phyloP scores from a whole-genome alignment of 345 rosid genomes.

The Litchi chinensis region DNA sequence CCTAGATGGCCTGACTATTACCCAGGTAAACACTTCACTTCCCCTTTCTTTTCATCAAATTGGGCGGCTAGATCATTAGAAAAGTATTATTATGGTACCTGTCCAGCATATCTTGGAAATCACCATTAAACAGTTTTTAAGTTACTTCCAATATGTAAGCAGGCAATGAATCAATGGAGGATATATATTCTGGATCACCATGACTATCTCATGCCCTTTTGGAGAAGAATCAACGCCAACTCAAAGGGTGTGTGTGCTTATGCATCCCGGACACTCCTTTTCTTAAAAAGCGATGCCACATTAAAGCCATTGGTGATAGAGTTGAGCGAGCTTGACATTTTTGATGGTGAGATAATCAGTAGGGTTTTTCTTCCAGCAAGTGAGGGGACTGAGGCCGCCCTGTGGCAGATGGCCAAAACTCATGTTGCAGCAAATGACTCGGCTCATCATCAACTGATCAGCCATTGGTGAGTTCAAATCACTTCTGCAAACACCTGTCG shows the following conservation, averaged over 20 bases:
- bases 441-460: conserved; percentile 59
- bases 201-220: conserved; percentile 58
- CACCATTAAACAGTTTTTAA: background rate
- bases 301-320: conserved; percentile 61
- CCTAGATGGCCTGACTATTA: conserved; percentile 50
- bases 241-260: conserved; percentile 46
- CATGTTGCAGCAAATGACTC: conserved; percentile 69
- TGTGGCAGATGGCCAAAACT: conserved; percentile 65
- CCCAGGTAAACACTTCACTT: conserved; percentile 27
- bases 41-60: background rate
- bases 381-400: conserved; percentile 50
- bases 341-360: background rate
- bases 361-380: conserved; percentile 45
- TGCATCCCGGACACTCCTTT: conserved; percentile 62
- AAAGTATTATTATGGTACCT: background rate
- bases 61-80: background rate
- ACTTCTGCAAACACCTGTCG: background rate
- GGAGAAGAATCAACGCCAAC: conserved; percentile 43
- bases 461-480: conserved; percentile 55
- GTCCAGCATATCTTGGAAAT: background rate
- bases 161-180: conserved; percentile 46
- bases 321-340: conserved; percentile 44
- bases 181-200: conserved; percentile 63
- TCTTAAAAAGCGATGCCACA: conserved; percentile 37
- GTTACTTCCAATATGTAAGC: conserved; percentile 13